Evolutionary conservation across 306 rosid species (phyloP).

Genomic region (Prunus fruticosa): DNA sequence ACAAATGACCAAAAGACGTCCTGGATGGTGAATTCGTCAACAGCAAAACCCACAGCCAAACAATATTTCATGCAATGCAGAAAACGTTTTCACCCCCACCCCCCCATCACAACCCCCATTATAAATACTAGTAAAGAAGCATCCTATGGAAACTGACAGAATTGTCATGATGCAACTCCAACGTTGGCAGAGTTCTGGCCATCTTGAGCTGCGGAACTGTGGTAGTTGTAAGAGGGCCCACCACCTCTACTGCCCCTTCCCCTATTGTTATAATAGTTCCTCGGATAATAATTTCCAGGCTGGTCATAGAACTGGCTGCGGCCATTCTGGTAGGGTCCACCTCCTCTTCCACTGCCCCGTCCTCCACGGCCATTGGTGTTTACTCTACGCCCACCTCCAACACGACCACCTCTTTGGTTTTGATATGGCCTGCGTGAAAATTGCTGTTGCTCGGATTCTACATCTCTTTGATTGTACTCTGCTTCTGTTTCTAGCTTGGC

Average conservation of each 20-base stretch:
- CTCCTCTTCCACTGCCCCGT: slow-evolving; percentile 62
- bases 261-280: slow-evolving; percentile 60
- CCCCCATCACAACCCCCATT: slow-evolving; percentile 38
- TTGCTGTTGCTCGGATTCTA: slow-evolving; percentile 69
- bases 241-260: slow-evolving; percentile 82
- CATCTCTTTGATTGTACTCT: slow-evolving; percentile 52
- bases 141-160: slow-evolving; percentile 40
- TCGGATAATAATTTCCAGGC: slow-evolving; percentile 73
- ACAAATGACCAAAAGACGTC: slow-evolving; percentile 23
- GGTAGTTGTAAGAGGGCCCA: slow-evolving; percentile 49
- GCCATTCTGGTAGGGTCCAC: slow-evolving; percentile 69
- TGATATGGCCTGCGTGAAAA: slow-evolving; percentile 56
- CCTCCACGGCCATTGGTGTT: slow-evolving; percentile 79
- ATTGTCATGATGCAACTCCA: slow-evolving; percentile 64
- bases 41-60: slow-evolving; percentile 38
- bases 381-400: slow-evolving; percentile 83
- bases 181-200: slow-evolving; percentile 52
- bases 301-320: slow-evolving; percentile 78
- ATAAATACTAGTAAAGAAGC: slow-evolving; percentile 22
- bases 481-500: slow-evolving; percentile 39
- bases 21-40: slow-evolving; percentile 40
- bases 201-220: slow-evolving; percentile 50
- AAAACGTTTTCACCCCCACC: slow-evolving; percentile 46
- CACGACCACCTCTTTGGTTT: slow-evolving; percentile 89
- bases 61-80: slow-evolving; percentile 36